Evolutionary conservation across 2,329 filamentous ascomycete genomes (phyloP).

Genomic region (Ambrosiella cleistominuta): DNA sequence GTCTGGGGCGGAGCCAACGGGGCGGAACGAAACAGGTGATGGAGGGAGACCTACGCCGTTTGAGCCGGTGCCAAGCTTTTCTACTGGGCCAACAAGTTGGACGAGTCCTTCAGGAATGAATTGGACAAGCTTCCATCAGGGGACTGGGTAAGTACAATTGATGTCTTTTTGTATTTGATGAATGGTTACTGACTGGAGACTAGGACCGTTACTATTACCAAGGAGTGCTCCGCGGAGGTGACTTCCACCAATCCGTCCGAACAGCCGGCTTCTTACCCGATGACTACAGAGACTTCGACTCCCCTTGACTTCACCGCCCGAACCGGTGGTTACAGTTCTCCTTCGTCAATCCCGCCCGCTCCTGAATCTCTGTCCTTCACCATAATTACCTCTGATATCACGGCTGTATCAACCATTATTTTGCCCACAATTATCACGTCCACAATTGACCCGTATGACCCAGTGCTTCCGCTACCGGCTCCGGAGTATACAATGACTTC

Average conservation of each 20-base stretch:
- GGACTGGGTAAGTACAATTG: constrained; percentile 3
- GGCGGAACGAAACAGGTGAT: neutral
- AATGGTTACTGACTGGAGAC: neutral
- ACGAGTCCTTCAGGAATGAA: neutral
- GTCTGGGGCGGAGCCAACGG: neutral
- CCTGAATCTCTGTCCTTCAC: neutral
- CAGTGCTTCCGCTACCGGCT: neutral
- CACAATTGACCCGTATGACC: neutral
- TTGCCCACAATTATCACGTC: constrained; percentile 2
- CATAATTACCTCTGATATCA: neutral
- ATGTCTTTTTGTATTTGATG: neutral
- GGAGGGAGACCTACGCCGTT: neutral
- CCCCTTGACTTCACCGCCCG: neutral
- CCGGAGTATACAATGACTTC: neutral
- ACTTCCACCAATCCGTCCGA: neutral
- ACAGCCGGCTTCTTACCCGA: neutral
- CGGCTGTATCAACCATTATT: neutral
- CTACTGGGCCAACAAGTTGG: neutral
- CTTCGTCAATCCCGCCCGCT: neutral
- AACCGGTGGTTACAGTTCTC: neutral
- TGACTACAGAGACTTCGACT: neutral
- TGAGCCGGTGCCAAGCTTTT: neutral
- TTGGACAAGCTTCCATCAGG: neutral
- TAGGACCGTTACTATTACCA: constrained; percentile 6
- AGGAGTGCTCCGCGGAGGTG: constrained; percentile 2